Conservation (phyloP, 2,329 filamentous ascomycete genomes). For the Huntiella moniliformis region DNA sequence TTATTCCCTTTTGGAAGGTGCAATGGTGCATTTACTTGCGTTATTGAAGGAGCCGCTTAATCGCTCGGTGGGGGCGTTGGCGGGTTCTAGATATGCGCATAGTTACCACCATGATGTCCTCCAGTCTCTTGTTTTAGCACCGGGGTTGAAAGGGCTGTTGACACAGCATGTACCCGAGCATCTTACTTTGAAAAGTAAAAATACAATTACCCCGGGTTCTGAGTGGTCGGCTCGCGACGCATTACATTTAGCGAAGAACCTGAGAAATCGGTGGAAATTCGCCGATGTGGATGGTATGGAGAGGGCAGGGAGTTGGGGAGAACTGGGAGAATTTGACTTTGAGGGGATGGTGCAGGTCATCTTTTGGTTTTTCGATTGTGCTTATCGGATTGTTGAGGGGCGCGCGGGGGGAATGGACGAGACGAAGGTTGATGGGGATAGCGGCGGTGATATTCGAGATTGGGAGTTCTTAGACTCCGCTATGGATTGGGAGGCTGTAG, state of each 20-base stretch:
- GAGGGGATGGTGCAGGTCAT: slow-evolving; percentile 38
- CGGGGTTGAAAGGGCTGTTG: slow-evolving; percentile 32
- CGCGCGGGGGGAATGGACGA: slow-evolving; percentile 10
- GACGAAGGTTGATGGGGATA: slow-evolving; percentile 15
- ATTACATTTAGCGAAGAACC: slow-evolving; percentile 46
- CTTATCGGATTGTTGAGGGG: slow-evolving; percentile 20
- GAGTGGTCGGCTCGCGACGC: slow-evolving; percentile 28
- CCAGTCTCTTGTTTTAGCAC: slow-evolving; percentile 35
- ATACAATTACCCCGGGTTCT: neutral
- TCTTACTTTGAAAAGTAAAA: neutral
- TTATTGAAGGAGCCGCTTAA: slow-evolving; percentile 39
- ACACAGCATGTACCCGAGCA: slow-evolving; percentile 13
- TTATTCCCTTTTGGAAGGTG: slow-evolving; percentile 53
- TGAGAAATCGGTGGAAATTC: slow-evolving; percentile 56
- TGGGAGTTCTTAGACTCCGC: slow-evolving; percentile 41
- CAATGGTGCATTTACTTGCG: slow-evolving; percentile 45
- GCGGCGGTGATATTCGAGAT: slow-evolving; percentile 15
- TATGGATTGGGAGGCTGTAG: slow-evolving; percentile 35
- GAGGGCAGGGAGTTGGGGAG: slow-evolving; percentile 15
- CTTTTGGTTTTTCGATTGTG: slow-evolving; percentile 39
- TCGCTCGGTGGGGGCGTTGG: neutral
- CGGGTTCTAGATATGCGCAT: slow-evolving; percentile 20
- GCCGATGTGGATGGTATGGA: slow-evolving; percentile 28
- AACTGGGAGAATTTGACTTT: slow-evolving; percentile 41
- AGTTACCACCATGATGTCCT: slow-evolving; percentile 54